Base-by-base conservation (phyloP, 495 filamentous ascomycete genomes). In the Rhypophila decipiens region DNA sequence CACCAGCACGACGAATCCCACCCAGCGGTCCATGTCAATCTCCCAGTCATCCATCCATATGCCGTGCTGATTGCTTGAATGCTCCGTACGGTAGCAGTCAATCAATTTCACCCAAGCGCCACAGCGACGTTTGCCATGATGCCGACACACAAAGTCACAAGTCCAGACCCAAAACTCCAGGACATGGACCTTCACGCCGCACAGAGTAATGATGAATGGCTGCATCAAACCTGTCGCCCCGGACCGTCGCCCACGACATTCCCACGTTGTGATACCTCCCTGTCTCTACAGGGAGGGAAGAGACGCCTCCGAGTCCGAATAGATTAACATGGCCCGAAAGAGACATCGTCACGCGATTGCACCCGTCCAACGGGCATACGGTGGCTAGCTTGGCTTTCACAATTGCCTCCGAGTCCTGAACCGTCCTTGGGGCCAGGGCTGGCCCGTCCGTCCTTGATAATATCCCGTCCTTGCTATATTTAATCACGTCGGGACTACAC, bases 261-360 rank as follows among this genome's bases (percentile, higher is more conserved):
- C n/a, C n/a, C n/a, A n/a, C n/a, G n/a, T n/a, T n/a, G n/a, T n/a
- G 27, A 31, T 7, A 13, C 36, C 5, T 38, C 36, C 36, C 9
- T 38, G 36, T 5, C 36, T 19, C 36, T 39, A 15, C 38, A 39
- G 27, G 33, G 38, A 20, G 38, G 51, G 50, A 58, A 42, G 44
- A 51, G 40, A 23, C 27, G 21, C 44, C 46, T 58, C 56, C 56
- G 52, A 49, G 31, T 46, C 19, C 39, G 33, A 44, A 40, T 58
- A 52, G 45, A 54, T 62, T 53, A 55, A 56, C 49, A 50, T n/a
- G n/a, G 20, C 48, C 20, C 52, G 46, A 34, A 43, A 31, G 33
- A 47, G 15, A 50, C 53, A 49, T 46, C 56, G 56, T 59, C 59
- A 59, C 49, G 56, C 51, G 53, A 55, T 59, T 57, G 24, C 23